Base-by-base conservation (phyloP, 345 rosid species). In the Brassica nigra region DNA sequence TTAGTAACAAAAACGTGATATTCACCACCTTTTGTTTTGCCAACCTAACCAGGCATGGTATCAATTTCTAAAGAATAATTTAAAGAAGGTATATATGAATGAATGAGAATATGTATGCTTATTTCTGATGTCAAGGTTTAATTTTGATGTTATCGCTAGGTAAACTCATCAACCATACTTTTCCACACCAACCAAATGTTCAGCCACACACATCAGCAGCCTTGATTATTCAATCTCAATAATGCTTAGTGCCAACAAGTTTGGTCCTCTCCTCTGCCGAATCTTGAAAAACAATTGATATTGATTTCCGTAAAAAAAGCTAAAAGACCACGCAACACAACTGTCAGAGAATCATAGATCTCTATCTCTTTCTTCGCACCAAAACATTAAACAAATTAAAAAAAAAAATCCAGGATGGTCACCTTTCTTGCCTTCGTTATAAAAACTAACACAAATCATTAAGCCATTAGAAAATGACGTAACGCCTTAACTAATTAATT, bases 321-420 rank as follows among this genome's bases (percentile, higher is more conserved):
- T 42, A 75, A 54, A 69, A 70, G 68, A 23, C 68, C 76, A 75
- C 80, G 83, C 83, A 80, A 69, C 76, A 70, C 76, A 80, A 9
- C 83, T 80, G 77, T 75, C 63, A 65, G 33, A 44, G 52, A 70
- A 23, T 76, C 73, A 70, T 44, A 64, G 18, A 76, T 64, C 62
- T 42, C 7, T 44, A 15, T 23, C 27, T 37, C 12, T 29, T 62
- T 18, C 34, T 18, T 12, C 55, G 49, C 59, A 8, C 10, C 52
- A 33, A 47, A 68, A n/a, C 7, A n/a, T 42, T 61, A 14, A 23
- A 44, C 27, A 16, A 8, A 55, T 6, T 2, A n/a, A 15, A 54
- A 14, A 3, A n/a, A 49, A 54, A 42, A 44, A 4, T 36, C 4
- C 12, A 68, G 34, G 75, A 64, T 44, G 68, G 76, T 76, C 57